Evolutionary conservation across 306 rosid genomes (phyloP).

Genomic region (Senna tora): DNA sequence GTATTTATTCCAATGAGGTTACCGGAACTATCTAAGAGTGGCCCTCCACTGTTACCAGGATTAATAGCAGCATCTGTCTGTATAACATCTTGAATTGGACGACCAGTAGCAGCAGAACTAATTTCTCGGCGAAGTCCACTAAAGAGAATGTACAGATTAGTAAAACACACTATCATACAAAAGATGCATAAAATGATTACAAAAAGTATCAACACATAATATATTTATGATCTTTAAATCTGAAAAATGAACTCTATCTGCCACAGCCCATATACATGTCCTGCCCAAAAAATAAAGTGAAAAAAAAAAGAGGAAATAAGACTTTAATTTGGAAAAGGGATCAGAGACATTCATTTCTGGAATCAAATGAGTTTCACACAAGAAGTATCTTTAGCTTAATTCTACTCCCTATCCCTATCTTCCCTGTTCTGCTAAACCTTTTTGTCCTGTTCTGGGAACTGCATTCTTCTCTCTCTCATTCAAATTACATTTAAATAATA

Average conservation of each 20-base stretch:
- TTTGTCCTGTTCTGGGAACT: neutral
- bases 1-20: constrained; percentile 95
- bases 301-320: neutral
- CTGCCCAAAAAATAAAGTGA: constrained; percentile 15
- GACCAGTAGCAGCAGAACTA: constrained; percentile 99
- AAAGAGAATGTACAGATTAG: constrained; percentile 35
- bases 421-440: neutral
- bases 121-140: constrained; percentile 99
- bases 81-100: constrained; percentile 98
- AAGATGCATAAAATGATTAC: constrained; percentile 8
- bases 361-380: neutral
- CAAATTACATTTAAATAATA: constrained; percentile 15
- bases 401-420: neutral
- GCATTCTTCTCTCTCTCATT: neutral
- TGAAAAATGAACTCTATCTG: neutral
- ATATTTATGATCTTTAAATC: constrained; percentile 10
- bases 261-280: constrained; percentile 14
- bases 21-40: constrained; percentile 96
- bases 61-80: constrained; percentile 99
- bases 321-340: constrained; percentile 20
- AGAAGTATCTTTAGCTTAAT: constrained; percentile 11
- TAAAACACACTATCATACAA: constrained; percentile 14
- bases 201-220: neutral
- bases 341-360: constrained; percentile 7
- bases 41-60: constrained; percentile 99